These are phyloP conservation scores for Neurospora hispaniola DNA, from an alignment of 495 filamentous ascomycete genomes.

Conservation along the genomic window DNA sequence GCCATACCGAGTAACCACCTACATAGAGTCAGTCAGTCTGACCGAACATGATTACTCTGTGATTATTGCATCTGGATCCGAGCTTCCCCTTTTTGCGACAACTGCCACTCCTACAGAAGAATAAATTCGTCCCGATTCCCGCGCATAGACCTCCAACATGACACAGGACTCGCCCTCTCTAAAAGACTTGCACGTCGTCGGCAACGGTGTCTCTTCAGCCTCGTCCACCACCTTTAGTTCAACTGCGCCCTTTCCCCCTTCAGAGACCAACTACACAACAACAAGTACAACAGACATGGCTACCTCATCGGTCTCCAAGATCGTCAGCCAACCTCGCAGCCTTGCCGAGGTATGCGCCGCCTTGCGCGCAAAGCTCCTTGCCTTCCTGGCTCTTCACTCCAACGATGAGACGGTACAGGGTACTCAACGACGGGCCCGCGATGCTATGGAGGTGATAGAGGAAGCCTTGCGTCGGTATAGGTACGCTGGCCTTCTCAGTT, in stretches of 20 bases:
- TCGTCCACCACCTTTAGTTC: not conserved
- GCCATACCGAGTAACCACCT: not conserved
- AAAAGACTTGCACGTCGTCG: conserved; percentile 7
- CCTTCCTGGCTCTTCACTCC: conserved; percentile 52
- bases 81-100: not conserved
- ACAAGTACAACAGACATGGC: not conserved
- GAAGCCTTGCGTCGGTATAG: conserved; percentile 62
- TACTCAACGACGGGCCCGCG: conserved; percentile 62
- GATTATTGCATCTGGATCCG: not conserved
- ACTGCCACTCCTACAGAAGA: not conserved
- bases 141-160: not conserved
- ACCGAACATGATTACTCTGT: not conserved
- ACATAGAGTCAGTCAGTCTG: not conserved
- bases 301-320: not conserved
- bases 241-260: not conserved
- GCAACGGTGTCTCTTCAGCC: conserved; percentile 8
- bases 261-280: not conserved
- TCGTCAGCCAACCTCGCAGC: conserved; percentile 1
- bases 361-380: conserved; percentile 52
- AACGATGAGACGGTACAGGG: conserved; percentile 46
- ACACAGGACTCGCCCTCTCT: conserved; percentile 5
- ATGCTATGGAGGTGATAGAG: conserved; percentile 59
- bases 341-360: conserved; percentile 21
- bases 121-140: not conserved
- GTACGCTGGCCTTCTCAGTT: conserved; percentile 27